Evolutionary conservation across 257 asterid genomes (phyloP).

Genomic region (Leonotis leonurus): DNA sequence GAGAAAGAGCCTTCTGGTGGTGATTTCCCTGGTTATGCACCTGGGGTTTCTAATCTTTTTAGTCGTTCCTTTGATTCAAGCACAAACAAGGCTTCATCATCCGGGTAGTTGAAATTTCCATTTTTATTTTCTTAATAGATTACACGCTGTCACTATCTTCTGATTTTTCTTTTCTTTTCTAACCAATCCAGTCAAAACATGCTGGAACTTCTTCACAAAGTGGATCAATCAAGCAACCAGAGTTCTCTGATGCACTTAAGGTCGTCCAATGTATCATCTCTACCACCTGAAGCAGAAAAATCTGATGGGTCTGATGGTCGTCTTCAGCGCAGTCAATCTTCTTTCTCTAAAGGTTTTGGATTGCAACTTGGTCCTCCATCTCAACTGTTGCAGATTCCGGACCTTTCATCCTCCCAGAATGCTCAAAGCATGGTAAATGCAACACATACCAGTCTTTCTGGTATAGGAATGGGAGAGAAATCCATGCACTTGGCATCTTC

Average conservation of each 20-base stretch:
- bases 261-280: constrained; percentile 36
- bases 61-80: constrained; percentile 35
- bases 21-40: constrained; percentile 31
- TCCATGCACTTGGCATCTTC: constrained; percentile 26
- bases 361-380: constrained; percentile 94
- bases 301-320: constrained; percentile 34
- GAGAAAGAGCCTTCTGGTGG: constrained; percentile 35
- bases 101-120: constrained; percentile 39
- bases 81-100: constrained; percentile 32
- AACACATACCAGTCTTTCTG: constrained; percentile 19
- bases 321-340: constrained; percentile 49
- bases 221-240: constrained; percentile 51
- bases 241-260: constrained; percentile 27
- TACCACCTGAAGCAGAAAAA: constrained; percentile 30
- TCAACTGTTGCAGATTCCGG: constrained; percentile 22
- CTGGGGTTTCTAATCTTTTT: constrained; percentile 29
- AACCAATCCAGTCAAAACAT: constrained; percentile 70
- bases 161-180: constrained; percentile 17
- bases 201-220: constrained; percentile 80
- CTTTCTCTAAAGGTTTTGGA: constrained; percentile 75
- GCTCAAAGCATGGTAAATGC: constrained; percentile 25
- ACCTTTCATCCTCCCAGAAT: constrained; percentile 20
- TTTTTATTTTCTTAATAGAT: not conserved
- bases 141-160: not conserved
- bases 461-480: constrained; percentile 33